Evolutionary conservation across 257 asterid species (phyloP).

Genomic region (Fraxinus pennsylvanica): DNA sequence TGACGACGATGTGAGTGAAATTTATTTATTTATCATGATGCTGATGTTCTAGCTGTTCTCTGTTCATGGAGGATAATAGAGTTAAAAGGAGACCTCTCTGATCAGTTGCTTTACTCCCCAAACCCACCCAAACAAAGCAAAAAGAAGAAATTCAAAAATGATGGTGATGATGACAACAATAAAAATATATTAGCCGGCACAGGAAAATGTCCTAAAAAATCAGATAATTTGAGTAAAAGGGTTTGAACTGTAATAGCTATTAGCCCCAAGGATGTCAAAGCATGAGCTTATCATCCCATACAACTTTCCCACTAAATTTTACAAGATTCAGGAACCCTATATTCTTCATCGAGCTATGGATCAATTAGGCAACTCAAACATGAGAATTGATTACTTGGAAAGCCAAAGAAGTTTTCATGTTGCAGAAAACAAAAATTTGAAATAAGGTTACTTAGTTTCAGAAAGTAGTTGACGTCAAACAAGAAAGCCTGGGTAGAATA

Average conservation of each 20-base stretch:
- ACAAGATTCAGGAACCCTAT: no score
- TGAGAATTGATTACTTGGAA: no score
- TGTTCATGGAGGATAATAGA: background rate
- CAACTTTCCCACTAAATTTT: no score
- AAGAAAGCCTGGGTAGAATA: no score
- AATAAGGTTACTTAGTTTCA: no score
- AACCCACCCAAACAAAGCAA: background rate
- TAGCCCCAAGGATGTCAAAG: background rate
- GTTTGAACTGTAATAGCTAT: background rate
- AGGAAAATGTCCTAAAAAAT: background rate
- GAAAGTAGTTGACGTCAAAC: no score
- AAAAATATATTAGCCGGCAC: background rate
- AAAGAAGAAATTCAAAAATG: background rate
- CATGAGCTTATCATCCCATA: no score
- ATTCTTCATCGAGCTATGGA: no score
- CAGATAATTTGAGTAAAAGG: background rate
- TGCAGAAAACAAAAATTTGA: no score
- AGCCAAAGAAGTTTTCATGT: no score
- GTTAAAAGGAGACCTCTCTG: background rate
- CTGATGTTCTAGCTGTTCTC: background rate
- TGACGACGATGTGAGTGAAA: no score
- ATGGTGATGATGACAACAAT: background rate
- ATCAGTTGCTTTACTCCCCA: background rate
- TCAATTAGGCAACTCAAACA: no score
- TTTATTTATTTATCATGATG: background rate